phyloP scores from a whole-genome alignment of 139 green algal genomes.

The Diplosphaera chodatii region DNA sequence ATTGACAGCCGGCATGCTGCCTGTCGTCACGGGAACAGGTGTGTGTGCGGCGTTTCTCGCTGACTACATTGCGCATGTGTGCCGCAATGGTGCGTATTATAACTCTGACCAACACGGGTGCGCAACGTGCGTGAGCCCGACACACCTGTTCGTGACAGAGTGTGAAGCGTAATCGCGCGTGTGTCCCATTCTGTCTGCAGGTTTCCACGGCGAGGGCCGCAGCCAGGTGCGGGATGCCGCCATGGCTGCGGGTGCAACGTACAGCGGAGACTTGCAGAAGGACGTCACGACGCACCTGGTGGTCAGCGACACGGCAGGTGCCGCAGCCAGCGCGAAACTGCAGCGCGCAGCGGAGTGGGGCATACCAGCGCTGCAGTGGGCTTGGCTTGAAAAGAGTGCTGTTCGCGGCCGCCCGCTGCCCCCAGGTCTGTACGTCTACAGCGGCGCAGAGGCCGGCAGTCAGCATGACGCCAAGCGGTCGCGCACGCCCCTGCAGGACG shows the following conservation, averaged over 20 bases:
- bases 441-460: background rate
- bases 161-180: too few species aligned
- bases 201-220: background rate
- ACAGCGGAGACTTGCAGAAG: slow-evolving; percentile 13
- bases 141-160: too few species aligned
- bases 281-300: slow-evolving; percentile 20
- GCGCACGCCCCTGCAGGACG: background rate
- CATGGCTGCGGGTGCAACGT: background rate
- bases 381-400: slow-evolving; percentile 16
- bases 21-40: background rate
- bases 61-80: too few species aligned
- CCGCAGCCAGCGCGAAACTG: background rate
- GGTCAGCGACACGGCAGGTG: background rate
- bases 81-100: too few species aligned
- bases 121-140: too few species aligned
- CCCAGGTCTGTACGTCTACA: background rate
- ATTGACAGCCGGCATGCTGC: too few species aligned
- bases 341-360: slow-evolving; percentile 8
- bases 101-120: too few species aligned
- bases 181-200: background rate
- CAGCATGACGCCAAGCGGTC: background rate
- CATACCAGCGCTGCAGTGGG: slow-evolving; percentile 14
- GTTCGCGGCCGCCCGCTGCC: background rate
- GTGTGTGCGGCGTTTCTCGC: too few species aligned
- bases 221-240: background rate